Evolutionary conservation across 2,329 filamentous ascomycete genomes (phyloP), one percentile per base, ranked within the genome.

Genomic region (Eutypella sp.): DNA sequence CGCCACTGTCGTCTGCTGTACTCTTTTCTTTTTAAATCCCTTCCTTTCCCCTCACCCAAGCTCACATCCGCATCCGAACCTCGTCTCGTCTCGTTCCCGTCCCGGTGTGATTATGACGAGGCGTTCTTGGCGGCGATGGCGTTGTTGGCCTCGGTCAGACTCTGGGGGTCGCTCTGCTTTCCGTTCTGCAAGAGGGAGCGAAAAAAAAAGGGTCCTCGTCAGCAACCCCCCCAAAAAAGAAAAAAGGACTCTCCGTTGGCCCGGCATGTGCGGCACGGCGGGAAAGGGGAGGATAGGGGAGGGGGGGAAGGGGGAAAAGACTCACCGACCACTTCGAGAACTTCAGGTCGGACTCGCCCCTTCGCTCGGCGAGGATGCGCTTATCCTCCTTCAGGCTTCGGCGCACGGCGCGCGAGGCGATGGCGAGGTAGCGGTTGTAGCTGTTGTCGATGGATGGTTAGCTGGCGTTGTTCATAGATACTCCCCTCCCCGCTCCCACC

Each of bases 401-500:
- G 76, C 95, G 93, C 70, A 99, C 88, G 67, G 89, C 87, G 73
- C 91, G 90, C 73, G 91, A 84, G 66, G 93, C 90, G 75, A 99
- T 82, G 67, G 91, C 84, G 69, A 99, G 85, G 85, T 96, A 97
- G 78, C 91, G 93, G 86, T 99, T 99, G 89, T 99, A 99, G 77
- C 93, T 99, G 70, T 67, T 56, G 56, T 53, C 44, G 49, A 38
- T 47, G 47, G 46, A 54, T 27, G 47, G 45, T 49, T 48, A 43
- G 63, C 71, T 65, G 71, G 71, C 59, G 53, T 52, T n/a, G n/a
- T n/a, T n/a, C n/a, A n/a, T n/a, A n/a, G n/a, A n/a, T n/a, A n/a
- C n/a, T n/a, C n/a, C n/a, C n/a, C n/a, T n/a, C 31, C 27, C 15
- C 10, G 22, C 20, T 15, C 25, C 41, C 41, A 40, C 25, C 38